Percentiles rank a stretch among this genome's conserved stretches.
These are phyloP conservation scores for Ustulina deusta DNA, from an alignment of 2,329 filamentous ascomycete species.

Conservation along the genomic window DNA sequence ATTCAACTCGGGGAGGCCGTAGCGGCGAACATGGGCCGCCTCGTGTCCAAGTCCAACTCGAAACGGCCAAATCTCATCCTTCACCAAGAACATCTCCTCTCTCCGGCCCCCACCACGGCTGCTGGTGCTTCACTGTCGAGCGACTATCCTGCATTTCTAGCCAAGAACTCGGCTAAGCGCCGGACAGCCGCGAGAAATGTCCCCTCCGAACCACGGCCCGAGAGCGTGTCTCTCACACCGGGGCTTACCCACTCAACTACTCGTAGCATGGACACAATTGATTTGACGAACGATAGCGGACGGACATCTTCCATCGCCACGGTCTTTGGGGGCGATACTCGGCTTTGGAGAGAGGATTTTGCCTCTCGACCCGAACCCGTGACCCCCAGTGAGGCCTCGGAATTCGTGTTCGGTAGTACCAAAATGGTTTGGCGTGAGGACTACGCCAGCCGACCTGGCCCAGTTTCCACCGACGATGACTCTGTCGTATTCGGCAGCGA, in stretches of 20 bases:
- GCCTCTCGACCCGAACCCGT: constrained; percentile 48
- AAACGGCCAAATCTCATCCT: constrained; percentile 61
- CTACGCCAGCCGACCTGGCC: constrained; percentile 56
- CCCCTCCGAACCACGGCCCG: constrained; percentile 38
- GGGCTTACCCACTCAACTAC: constrained; percentile 49
- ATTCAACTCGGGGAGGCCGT: constrained; percentile 36
- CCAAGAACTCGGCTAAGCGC: constrained; percentile 45
- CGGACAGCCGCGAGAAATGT: constrained; percentile 42
- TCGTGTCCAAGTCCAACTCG: constrained; percentile 58
- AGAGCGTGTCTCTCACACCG: constrained; percentile 44
- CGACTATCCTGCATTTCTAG: constrained; percentile 54
- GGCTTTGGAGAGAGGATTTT: constrained; percentile 50
- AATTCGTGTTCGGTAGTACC: constrained; percentile 46
- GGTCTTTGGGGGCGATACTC: constrained; percentile 43
- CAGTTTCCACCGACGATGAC: constrained; percentile 48
- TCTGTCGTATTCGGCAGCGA: constrained; percentile 48
- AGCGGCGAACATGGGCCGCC: constrained; percentile 57
- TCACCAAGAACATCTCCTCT: constrained; percentile 57
- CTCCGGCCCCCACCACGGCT: constrained; percentile 55
- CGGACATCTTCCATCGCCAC: constrained; percentile 45
- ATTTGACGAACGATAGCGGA: constrained; percentile 51
- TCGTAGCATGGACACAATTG: constrained; percentile 50
- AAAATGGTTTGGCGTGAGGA: constrained; percentile 60
- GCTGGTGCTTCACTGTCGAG: constrained; percentile 50
- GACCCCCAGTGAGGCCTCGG: constrained; percentile 43